Percentiles rank a stretch among this genome's conserved stretches.
These are phyloP conservation scores for Neurospora pannonica DNA, from an alignment of 495 filamentous ascomycete species.

Conservation along the genomic window DNA sequence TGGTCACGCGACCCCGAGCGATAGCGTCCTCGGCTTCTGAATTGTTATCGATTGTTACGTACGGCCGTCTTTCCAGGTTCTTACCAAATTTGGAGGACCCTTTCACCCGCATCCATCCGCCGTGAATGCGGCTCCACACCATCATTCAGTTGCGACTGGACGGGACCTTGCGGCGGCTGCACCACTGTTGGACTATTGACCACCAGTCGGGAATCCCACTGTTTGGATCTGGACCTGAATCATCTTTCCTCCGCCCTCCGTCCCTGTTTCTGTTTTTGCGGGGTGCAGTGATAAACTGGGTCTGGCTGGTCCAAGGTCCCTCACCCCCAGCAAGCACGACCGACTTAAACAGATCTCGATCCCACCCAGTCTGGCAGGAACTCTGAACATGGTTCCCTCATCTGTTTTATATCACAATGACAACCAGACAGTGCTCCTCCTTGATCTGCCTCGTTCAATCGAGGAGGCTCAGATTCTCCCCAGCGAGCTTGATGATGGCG, in stretches of 20 bases:
- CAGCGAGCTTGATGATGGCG: constrained; percentile 4
- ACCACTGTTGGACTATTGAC: neutral
- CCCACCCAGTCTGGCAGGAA: neutral
- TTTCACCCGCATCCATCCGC: neutral
- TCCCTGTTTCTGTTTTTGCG: neutral
- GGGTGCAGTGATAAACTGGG: neutral
- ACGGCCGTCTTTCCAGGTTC: neutral
- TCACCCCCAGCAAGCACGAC: neutral
- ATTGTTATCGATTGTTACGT: neutral
- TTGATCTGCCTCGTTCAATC: constrained; percentile 38
- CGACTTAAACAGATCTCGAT: neutral
- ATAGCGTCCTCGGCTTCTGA: neutral
- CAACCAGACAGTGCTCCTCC: constrained; percentile 23
- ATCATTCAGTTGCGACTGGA: neutral
- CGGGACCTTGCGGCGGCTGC: neutral
- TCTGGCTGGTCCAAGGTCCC: neutral
- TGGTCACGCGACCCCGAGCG: neutral
- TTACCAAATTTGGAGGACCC: neutral
- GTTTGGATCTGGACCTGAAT: neutral
- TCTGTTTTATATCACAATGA: constrained; percentile 33
- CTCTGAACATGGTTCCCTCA: constrained; percentile 10
- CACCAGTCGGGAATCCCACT: neutral
- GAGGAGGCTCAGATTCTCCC: constrained; percentile 37
- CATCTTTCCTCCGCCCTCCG: neutral
- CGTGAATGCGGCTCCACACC: neutral